A percentile compares a stretch with the other conserved stretches of the same genome.
These are phyloP conservation scores for Geosmithia putterillii DNA, from an alignment of 2,329 filamentous ascomycete species.

Conservation along the genomic window DNA sequence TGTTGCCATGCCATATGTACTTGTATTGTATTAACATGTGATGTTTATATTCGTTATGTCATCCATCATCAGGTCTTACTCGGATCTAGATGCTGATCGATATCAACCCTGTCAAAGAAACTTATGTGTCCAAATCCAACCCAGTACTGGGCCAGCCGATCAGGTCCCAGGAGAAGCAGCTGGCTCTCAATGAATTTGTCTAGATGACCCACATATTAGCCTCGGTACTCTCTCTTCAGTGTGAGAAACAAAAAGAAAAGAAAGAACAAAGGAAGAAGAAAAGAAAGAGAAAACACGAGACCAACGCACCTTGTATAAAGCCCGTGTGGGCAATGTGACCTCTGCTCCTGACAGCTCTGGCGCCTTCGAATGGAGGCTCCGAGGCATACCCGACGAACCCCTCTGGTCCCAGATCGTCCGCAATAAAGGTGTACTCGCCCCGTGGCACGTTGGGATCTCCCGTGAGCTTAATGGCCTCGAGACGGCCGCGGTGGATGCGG, in stretches of 20 bases:
- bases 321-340: conserved; percentile 69
- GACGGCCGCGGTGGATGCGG: conserved; percentile 47
- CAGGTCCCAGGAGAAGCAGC: conserved; percentile 65
- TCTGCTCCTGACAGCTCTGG: conserved; percentile 57
- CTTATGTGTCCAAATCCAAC: conserved; percentile 47
- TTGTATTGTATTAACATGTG: neutral
- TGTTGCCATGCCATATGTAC: too few relatives aligned
- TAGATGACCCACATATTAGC: neutral
- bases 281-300: neutral
- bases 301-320: conserved; percentile 55
- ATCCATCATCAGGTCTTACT: neutral
- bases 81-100: conserved; percentile 34
- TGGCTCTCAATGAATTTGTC: conserved; percentile 65
- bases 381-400: conserved; percentile 53
- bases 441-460: conserved; percentile 84
- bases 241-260: neutral
- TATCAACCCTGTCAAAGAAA: conserved; percentile 47
- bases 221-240: too few relatives aligned
- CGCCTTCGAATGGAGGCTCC: conserved; percentile 60
- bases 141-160: conserved; percentile 77
- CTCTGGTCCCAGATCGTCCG: conserved; percentile 58
- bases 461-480: conserved; percentile 83
- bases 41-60: neutral
- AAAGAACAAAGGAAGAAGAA: neutral
- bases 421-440: conserved; percentile 72